Conservation (phyloP, 2,329 filamentous ascomycete species). For the Trichoderma gracile region DNA sequence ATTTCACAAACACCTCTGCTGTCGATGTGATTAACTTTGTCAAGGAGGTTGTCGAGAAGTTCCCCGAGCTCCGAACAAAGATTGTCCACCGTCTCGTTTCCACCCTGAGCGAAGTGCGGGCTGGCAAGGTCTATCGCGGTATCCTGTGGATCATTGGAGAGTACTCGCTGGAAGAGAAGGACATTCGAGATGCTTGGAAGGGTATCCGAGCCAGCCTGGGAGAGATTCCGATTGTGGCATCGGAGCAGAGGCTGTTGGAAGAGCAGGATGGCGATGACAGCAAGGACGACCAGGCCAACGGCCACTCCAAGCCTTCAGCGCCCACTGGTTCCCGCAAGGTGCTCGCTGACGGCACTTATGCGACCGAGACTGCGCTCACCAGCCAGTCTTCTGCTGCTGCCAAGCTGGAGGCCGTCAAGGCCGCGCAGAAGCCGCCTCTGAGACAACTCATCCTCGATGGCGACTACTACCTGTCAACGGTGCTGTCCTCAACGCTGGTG, state of each 20-base stretch:
- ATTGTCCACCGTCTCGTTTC: constrained; percentile 88
- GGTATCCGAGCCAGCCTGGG: constrained; percentile 89
- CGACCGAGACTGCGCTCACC: constrained; percentile 92
- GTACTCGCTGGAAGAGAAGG: constrained; percentile 89
- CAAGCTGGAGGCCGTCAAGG: constrained; percentile 93
- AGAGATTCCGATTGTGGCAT: constrained; percentile 94
- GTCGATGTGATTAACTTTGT: constrained; percentile 98
- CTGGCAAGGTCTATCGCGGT: constrained; percentile 95
- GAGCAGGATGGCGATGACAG: constrained; percentile 74
- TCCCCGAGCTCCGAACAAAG: constrained; percentile 81
- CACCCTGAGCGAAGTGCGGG: constrained; percentile 88
- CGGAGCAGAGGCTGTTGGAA: constrained; percentile 88
- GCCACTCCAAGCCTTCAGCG: constrained; percentile 71
- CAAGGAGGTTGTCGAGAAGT: constrained; percentile 98
- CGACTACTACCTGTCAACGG: constrained; percentile 93
- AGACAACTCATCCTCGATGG: constrained; percentile 94
- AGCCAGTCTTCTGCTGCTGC: constrained; percentile 88
- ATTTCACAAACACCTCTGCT: constrained; percentile 95
- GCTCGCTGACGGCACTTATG: constrained; percentile 94
- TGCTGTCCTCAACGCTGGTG: constrained; percentile 92
- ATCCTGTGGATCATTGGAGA: constrained; percentile 98
- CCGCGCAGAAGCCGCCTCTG: constrained; percentile 92
- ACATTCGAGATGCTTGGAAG: constrained; percentile 97
- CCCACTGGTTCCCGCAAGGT: constrained; percentile 88
- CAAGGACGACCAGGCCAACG: constrained; percentile 69